Evolutionary conservation across 2,329 filamentous ascomycete genomes (phyloP), one percentile per base, ranked within the genome.

Genomic region (Coniochaeta pulveracea): DNA sequence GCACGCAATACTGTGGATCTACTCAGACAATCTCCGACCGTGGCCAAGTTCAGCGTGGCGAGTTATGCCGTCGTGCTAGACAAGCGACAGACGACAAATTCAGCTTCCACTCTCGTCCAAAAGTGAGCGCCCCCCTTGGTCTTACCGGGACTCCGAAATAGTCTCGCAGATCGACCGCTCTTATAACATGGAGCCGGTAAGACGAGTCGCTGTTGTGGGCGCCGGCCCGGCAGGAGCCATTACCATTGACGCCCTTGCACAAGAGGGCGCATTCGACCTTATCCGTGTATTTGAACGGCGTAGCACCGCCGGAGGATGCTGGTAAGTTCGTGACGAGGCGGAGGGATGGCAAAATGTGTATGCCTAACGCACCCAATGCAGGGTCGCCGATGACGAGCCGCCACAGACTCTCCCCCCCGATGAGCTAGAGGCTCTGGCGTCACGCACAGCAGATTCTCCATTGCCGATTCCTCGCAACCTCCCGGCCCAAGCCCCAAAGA

Each of bases 241-340:
- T 38, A 51, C 69, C 1, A 61, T 72, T 3, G 69, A 76, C 52
- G 69, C 71, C 3, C 48, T 76, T 26, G 61, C 59, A 12, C 61
- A 68, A 46, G 72, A 77, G 47, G 56, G 67, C 35, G 47, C 51
- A 3, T 77, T 76, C 40, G 64, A 74, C 31, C 51, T 55, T 2
- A 66, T 76, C 36, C 59, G 64, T 14, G 68, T 76, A 1, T 77
- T 76, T 45, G 72, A 77, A 45, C 56, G 72, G 29, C 60, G 69
- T 37, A 66, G 69, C 37, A 60, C 55, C 21, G 58, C 66, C 1
- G 71, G 70, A 24, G 71, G 70, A 22, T 70, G 64, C 38, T 75
- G 70, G 71, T 72, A 49, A 43, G 59, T 34, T 11, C 6, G 9
- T 15, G 25, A 8, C 8, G 8, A 23, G 8, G n/a, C 8, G 21